Conservation (phyloP, 371 early-diverging fungal species). For the Rhizomucor pusillus region DNA sequence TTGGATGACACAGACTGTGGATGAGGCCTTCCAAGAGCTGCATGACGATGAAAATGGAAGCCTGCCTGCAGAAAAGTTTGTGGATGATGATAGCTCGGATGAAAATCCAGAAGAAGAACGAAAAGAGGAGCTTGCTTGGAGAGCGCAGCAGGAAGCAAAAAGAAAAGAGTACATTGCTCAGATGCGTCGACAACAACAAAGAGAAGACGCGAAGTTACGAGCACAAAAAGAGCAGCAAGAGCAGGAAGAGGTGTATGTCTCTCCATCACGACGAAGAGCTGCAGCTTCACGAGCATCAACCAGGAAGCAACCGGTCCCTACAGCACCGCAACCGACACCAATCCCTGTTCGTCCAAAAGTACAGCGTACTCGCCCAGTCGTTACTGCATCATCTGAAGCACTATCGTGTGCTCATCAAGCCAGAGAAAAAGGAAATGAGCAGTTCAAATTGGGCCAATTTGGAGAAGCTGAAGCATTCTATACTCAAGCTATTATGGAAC, state of each 20-base stretch:
- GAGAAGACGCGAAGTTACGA: slow-evolving; percentile 15
- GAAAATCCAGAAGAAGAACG: slow-evolving; percentile 24
- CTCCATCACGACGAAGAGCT: slow-evolving; percentile 51
- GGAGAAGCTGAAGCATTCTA: slow-evolving; percentile 78
- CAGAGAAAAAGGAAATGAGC: slow-evolving; percentile 73
- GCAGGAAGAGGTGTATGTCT: slow-evolving; percentile 47
- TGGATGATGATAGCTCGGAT: slow-evolving; percentile 30
- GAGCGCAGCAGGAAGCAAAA: slow-evolving; percentile 16
- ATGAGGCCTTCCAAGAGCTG: slow-evolving; percentile 19
- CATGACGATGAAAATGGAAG: neutral
- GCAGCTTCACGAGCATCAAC: slow-evolving; percentile 4
- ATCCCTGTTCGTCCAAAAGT: slow-evolving; percentile 6
- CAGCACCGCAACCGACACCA: slow-evolving; percentile 4
- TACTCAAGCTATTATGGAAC: slow-evolving; percentile 58
- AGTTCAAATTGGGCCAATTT: slow-evolving; percentile 88
- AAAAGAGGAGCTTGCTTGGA: slow-evolving; percentile 13
- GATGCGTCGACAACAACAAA: slow-evolving; percentile 9
- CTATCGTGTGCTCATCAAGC: slow-evolving; percentile 35
- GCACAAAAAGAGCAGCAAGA: slow-evolving; percentile 16
- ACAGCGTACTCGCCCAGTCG: slow-evolving; percentile 20
- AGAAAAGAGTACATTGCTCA: slow-evolving; percentile 12
- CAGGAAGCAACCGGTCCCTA: neutral
- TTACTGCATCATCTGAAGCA: slow-evolving; percentile 18
- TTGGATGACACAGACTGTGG: slow-evolving; percentile 37
- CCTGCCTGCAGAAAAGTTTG: slow-evolving; percentile 23